Evolutionary conservation across 2,329 filamentous ascomycete species (phyloP), one percentile per base, ranked within the genome.

Genomic region (Sclerotinia subarctica): DNA sequence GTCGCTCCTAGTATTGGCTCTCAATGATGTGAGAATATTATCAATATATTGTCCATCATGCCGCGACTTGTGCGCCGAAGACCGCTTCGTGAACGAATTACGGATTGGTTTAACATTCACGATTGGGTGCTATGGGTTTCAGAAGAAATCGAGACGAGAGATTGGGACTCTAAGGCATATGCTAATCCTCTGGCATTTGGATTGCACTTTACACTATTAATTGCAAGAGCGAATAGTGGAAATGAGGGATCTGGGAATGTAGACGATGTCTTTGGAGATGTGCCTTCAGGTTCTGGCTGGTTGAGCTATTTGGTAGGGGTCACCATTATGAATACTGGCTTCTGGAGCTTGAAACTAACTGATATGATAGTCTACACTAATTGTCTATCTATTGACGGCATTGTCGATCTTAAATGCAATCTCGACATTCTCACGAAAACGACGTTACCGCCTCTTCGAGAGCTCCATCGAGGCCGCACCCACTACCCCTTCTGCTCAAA

Each of bases 381-480:
- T 93, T 10, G 88, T 93, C n/a, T 89, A 92, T 81, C 77, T 85
- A 0, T 83, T 97, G 29, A 84, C 87, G 1, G 72, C 83, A 32
- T 80, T 92, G 56, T 93, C 92, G n/a, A 77, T 86, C 51, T 77
- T 85, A 38, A 99, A 99, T 79, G 88, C 93, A 4, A 83, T 90
- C 75, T 94, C 94, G 79, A 92, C 93, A 38, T 90, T 97, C 78
- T 86, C 85, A 67, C 89, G 93, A 73, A 92, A 88, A 75, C 90
- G 93, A 69, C 88, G 92, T 75, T 99, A 99, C 81, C 89, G 95
- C 72, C 84, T 99, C 42, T 99, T 99, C 79, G 93, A 96, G 79
- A 89, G 88, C 71, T 88, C 90, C 49, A 90, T 98, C 71, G 93
- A 98, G 68, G 83, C 86, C 62, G 81, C 86, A 32, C 90, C 91